Evolutionary conservation across 2,329 filamentous ascomycete species (phyloP).

Genomic region (Tolypocladium album): DNA sequence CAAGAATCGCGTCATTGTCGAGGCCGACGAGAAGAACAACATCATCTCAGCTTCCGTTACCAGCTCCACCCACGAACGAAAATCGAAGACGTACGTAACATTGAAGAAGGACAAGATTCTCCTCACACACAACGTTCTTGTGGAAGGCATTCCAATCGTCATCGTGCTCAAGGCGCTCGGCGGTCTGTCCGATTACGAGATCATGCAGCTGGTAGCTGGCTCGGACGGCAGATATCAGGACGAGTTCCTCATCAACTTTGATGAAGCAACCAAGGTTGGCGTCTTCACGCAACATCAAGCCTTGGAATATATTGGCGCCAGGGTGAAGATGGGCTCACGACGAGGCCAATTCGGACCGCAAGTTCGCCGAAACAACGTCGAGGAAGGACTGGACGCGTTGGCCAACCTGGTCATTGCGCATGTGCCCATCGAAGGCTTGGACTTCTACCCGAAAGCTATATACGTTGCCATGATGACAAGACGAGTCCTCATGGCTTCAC

Average conservation of each 20-base stretch:
- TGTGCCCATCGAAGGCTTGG: slow-evolving; percentile 79
- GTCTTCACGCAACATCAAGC: slow-evolving; percentile 93
- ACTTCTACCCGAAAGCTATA: slow-evolving; percentile 94
- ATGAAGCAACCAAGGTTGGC: slow-evolving; percentile 73
- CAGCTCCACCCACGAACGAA: slow-evolving; percentile 93
- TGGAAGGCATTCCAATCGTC: slow-evolving; percentile 89
- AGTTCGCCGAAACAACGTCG: slow-evolving; percentile 66
- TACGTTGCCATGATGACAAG: slow-evolving; percentile 97
- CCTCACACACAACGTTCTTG: slow-evolving; percentile 84
- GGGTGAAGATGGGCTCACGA: slow-evolving; percentile 77
- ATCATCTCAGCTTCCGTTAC: slow-evolving; percentile 94
- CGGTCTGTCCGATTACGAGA: slow-evolving; percentile 88
- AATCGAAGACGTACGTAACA: slow-evolving; percentile 94
- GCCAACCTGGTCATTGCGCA: slow-evolving; percentile 91
- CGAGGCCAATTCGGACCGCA: slow-evolving; percentile 43
- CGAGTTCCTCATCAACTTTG: slow-evolving; percentile 90
- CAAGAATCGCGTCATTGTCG: slow-evolving; percentile 98
- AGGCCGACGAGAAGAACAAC: slow-evolving; percentile 83
- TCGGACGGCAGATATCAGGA: slow-evolving; percentile 85
- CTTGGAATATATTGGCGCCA: slow-evolving; percentile 77
- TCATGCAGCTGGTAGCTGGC: slow-evolving; percentile 81
- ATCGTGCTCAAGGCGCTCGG: slow-evolving; percentile 90
- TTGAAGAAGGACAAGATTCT: slow-evolving; percentile 88
- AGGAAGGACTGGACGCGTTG: slow-evolving; percentile 87
- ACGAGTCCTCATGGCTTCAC: slow-evolving; percentile 87